Conservation (phyloP, 2,329 filamentous ascomycete species). For the Coleophoma eucalyptorum region DNA sequence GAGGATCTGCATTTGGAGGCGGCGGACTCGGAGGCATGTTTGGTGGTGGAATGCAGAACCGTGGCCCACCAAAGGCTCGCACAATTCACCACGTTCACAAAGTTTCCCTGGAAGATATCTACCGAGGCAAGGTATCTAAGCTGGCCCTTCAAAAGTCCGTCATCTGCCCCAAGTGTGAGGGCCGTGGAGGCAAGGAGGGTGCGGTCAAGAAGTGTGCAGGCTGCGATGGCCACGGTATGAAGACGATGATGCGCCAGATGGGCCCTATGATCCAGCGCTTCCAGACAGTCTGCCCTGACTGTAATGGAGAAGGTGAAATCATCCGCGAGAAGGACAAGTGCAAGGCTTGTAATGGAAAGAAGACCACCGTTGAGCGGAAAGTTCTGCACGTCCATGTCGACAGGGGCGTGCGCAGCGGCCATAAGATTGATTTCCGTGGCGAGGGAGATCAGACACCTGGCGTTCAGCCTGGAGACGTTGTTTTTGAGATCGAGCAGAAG, state of each 20-base stretch:
- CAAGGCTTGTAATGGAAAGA: constrained; percentile 96
- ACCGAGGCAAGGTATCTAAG: constrained; percentile 96
- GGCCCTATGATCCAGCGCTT: constrained; percentile 99
- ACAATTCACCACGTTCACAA: constrained; percentile 99
- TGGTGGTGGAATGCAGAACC: constrained; percentile 69
- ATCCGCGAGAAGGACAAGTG: constrained; percentile 97
- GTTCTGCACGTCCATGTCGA: constrained; percentile 98
- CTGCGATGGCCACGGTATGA: constrained; percentile 95
- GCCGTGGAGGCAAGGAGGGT: constrained; percentile 93
- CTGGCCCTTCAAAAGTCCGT: constrained; percentile 95
- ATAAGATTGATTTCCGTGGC: constrained; percentile 95
- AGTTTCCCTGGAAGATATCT: constrained; percentile 95
- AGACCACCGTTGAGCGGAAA: constrained; percentile 96
- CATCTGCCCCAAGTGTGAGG: constrained; percentile 92
- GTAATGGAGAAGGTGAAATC: constrained; percentile 93
- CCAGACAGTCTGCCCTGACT: constrained; percentile 98
- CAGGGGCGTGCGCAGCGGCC: constrained; percentile 86
- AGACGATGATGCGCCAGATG: constrained; percentile 99
- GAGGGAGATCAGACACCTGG: constrained; percentile 96
- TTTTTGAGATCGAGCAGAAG: constrained; percentile 99
- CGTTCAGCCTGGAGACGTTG: constrained; percentile 89
- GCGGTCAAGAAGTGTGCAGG: constrained; percentile 90
- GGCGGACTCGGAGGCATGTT: constrained; percentile 73
- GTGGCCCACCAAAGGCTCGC: constrained; percentile 81
- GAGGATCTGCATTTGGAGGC: constrained; percentile 61